Base-by-base conservation (phyloP, 331 rosid species). In the Saraca asoca region DNA sequence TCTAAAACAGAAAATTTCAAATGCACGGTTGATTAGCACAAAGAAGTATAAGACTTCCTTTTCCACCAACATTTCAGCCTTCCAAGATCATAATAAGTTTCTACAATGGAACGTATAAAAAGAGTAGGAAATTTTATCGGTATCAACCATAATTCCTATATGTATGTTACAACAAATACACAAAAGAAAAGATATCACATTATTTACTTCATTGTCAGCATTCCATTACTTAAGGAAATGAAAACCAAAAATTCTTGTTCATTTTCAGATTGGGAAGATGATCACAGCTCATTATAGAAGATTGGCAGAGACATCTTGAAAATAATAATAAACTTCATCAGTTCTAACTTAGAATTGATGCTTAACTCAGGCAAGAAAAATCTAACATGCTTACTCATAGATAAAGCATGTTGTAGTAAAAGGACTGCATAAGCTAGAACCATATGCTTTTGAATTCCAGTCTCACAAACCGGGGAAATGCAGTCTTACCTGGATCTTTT, bases 401-500 rank as follows among this genome's bases (percentile, higher is more conserved):
- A 58, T 58, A 66, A 58, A 42, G 2, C 41, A 38, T 43, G 12
- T 44, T 34, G 19, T 7, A 7, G 72, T 14, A 41, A 41, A 72
- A 38, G 60, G 37, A 62, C 62, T 34, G 18, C 51, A 11, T 4
- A 60, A 57, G 58, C 68, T 15, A 64, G 34, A 37, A 48, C 43
- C 55, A 18, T 9, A 38, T 50, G 10, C 7, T 59, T 18, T 53
- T 48, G 74, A 61, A 42, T 15, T 66, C 37, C 10, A 39, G 19
- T 61, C 64, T 54, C 58, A 64, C 9, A 51, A 51, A 51, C 67
- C 16, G 2, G 54, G 61, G 50, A 72, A 69, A 55, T 13, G 58
- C 35, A 72, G 69, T 56, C 68, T 44, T 68, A 76, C 98, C 82
- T 89, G 98, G 77, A 92, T 75, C 72, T 87, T 75, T 54, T 89